Percentiles rank a stretch among this genome's conserved stretches.
These are phyloP conservation scores for Serendipita sp. DNA, from an alignment of 768 basidiomycete genomes.

Conservation along the genomic window DNA sequence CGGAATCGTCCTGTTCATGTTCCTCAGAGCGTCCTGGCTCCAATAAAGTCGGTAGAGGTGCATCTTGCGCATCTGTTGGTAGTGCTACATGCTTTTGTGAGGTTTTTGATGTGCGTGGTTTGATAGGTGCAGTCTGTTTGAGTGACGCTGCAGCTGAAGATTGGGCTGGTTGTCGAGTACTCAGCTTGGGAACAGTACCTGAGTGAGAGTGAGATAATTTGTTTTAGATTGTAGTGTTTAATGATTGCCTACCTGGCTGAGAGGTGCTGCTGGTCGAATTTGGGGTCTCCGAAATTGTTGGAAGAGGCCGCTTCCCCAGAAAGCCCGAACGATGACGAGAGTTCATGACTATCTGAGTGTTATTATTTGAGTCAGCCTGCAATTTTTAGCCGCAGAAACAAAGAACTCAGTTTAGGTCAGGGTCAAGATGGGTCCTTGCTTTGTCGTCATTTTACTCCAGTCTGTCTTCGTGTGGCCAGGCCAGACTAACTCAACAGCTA, in stretches of 20 bases:
- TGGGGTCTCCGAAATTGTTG: background rate
- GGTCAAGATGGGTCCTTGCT: background rate
- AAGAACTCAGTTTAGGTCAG: background rate
- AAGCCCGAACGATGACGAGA: background rate
- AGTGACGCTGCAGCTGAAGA: background rate
- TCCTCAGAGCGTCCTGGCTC: constrained; percentile 17
- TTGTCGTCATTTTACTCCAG: background rate
- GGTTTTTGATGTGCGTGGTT: constrained; percentile 73
- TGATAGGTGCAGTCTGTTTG: background rate
- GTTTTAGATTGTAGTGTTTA: too few species aligned
- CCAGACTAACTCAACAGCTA: too few species aligned
- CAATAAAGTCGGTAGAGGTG: constrained; percentile 32
- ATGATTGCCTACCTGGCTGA: background rate
- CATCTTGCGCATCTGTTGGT: constrained; percentile 80
- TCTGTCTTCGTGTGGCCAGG: too few species aligned
- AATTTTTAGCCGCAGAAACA: background rate
- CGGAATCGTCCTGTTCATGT: constrained; percentile 39
- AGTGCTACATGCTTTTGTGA: constrained; percentile 81
- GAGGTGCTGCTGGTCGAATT: background rate
- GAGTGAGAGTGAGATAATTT: background rate
- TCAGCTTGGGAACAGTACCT: background rate
- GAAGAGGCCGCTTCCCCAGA: background rate
- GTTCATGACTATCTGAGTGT: background rate
- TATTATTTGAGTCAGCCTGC: too few species aligned
- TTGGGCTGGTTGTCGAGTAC: background rate